Evolutionary conservation across 257 asterid genomes (phyloP).

Genomic region (Solanum raphanifolium): DNA sequence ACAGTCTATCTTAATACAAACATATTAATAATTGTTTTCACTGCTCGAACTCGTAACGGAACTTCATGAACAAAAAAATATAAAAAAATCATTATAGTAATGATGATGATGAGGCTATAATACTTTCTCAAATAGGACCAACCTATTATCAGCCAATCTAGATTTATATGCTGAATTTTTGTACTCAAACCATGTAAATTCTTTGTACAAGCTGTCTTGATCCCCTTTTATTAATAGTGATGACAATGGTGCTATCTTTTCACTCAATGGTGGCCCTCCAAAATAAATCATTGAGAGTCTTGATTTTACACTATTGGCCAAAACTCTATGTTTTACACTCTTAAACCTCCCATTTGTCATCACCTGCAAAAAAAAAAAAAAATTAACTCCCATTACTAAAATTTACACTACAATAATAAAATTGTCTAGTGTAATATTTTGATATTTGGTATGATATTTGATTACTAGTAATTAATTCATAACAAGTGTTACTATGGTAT

Average conservation of each 20-base stretch:
- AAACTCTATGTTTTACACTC: constrained; percentile 26
- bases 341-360: constrained; percentile 35
- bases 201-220: constrained; percentile 25
- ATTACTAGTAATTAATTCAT: not conserved
- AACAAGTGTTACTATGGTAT: not conserved
- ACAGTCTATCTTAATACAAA: not conserved
- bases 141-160: constrained; percentile 21
- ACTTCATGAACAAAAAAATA: not conserved
- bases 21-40: not conserved
- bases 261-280: constrained; percentile 34
- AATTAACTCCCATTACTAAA: not conserved
- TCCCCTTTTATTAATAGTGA: constrained; percentile 18
- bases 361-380: constrained; percentile 8
- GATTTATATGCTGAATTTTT: constrained; percentile 24
- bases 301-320: constrained; percentile 17
- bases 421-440: not conserved
- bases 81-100: not conserved
- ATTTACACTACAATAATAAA: not conserved
- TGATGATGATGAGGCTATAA: constrained; percentile 6
- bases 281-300: constrained; percentile 32
- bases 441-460: not conserved
- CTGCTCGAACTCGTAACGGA: not conserved
- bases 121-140: constrained; percentile 21
- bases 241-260: constrained; percentile 29
- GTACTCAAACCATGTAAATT: constrained; percentile 36